These are phyloP conservation scores for Atkinsonella texensis DNA, from an alignment of 2,329 filamentous ascomycete genomes.

Conservation along the genomic window DNA sequence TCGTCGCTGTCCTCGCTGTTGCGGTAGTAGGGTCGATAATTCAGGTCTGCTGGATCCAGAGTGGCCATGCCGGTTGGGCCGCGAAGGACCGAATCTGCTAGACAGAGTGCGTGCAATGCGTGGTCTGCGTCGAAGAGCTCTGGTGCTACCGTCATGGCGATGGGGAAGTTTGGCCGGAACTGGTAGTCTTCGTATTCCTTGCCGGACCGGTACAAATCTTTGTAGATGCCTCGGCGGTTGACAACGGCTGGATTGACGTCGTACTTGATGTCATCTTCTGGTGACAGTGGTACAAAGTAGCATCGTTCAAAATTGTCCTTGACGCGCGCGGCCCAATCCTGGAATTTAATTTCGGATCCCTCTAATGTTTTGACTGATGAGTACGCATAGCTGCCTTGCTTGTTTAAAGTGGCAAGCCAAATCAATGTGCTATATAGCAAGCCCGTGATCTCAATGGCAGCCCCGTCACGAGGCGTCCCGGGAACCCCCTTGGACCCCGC, in stretches of 20 bases:
- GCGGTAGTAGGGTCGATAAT: slow-evolving; percentile 90
- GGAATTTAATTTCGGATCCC: slow-evolving; percentile 52
- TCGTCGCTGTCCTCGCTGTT: slow-evolving; percentile 89
- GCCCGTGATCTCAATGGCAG: slow-evolving; percentile 89
- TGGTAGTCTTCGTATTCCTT: slow-evolving; percentile 98
- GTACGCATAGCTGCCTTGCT: slow-evolving; percentile 59
- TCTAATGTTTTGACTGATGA: slow-evolving; percentile 57
- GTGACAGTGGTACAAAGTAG: slow-evolving; percentile 69
- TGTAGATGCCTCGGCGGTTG: slow-evolving; percentile 94
- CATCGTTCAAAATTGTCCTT: slow-evolving; percentile 81
- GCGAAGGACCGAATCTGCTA: slow-evolving; percentile 68
- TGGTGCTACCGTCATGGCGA: slow-evolving; percentile 89
- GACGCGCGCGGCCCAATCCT: slow-evolving; percentile 68
- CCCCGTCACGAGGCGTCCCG: slow-evolving; percentile 91
- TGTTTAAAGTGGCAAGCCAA: slow-evolving; percentile 62
- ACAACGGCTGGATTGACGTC: slow-evolving; percentile 69
- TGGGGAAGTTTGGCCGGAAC: slow-evolving; percentile 83
- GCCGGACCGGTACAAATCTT: slow-evolving; percentile 85
- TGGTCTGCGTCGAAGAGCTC: slow-evolving; percentile 71
- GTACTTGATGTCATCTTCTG: slow-evolving; percentile 61
- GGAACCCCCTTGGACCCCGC: slow-evolving; percentile 88
- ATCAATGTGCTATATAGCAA: slow-evolving; percentile 78
- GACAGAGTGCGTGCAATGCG: slow-evolving; percentile 65
- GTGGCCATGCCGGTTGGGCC: slow-evolving; percentile 94
- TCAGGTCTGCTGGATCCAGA: slow-evolving; percentile 79